A percentile compares a stretch with the other conserved stretches of the same genome.
Conservation (phyloP, 352 stramenopile genomes). For the Globisporangium orthogonon region DNA sequence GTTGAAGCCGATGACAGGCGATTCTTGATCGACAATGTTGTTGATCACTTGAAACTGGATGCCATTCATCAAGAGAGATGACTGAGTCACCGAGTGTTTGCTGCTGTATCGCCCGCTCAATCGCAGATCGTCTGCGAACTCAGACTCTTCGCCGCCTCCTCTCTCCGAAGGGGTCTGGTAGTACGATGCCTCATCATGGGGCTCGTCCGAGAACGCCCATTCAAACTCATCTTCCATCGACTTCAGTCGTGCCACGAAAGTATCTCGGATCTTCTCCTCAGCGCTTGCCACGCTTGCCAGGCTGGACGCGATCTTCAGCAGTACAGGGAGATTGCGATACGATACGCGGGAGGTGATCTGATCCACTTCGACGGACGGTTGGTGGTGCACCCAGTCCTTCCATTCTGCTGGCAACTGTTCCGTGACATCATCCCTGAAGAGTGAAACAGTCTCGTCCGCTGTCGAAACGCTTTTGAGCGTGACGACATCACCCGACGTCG, state of each 20-base stretch:
- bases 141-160: conserved; percentile 9
- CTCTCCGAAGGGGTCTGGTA: conserved; percentile 32
- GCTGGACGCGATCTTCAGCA: conserved; percentile 45
- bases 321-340: conserved; percentile 63
- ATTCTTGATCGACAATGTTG: conserved; percentile 78
- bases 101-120: neutral
- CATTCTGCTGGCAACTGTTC: conserved; percentile 28
- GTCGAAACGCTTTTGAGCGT: neutral
- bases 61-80: conserved; percentile 26
- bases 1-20: conserved; percentile 62
- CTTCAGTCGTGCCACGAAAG: conserved; percentile 27
- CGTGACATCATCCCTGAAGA: conserved; percentile 10
- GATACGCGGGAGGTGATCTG: conserved; percentile 51
- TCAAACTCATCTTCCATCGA: conserved; percentile 33
- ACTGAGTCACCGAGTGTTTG: conserved; percentile 18
- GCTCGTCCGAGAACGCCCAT: conserved; percentile 33
- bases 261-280: conserved; percentile 37
- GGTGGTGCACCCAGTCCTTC: conserved; percentile 39
- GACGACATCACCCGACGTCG: neutral
- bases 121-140: neutral
- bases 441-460: neutral
- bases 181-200: conserved; percentile 20
- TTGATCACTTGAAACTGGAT: conserved; percentile 74
- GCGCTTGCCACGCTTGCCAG: conserved; percentile 28
- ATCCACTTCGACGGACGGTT: conserved; percentile 36